phyloP scores from a whole-genome alignment of 2,329 filamentous ascomycete species.

The Cryphonectria parasitica region DNA sequence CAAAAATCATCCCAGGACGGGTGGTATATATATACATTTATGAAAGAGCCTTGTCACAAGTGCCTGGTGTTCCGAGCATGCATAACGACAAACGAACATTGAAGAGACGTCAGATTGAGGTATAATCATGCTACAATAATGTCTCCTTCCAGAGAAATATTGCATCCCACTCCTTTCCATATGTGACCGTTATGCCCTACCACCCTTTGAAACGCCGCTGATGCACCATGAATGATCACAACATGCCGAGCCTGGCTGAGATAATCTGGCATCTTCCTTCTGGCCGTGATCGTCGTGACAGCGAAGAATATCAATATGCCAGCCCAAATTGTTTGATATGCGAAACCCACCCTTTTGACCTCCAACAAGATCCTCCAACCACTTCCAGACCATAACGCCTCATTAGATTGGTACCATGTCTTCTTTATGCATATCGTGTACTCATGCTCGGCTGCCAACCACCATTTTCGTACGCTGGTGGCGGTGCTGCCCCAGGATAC shows the following conservation, averaged over 20 bases:
- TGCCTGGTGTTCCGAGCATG: background rate
- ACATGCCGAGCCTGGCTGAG: background rate
- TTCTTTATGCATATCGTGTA: conserved; percentile 19
- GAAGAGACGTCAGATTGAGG: background rate
- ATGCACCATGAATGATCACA: conserved; percentile 12
- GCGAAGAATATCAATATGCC: background rate
- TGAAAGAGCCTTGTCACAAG: background rate
- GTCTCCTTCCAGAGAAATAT: background rate
- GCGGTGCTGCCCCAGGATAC: conserved; percentile 20
- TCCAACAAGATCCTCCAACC: background rate
- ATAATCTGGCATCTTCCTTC: background rate
- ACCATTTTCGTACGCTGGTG: conserved; percentile 29
- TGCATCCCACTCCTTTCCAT: background rate
- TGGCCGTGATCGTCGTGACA: background rate
- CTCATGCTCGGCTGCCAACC: conserved; percentile 17
- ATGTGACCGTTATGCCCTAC: background rate
- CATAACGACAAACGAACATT: background rate
- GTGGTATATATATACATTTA: background rate
- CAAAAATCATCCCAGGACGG: background rate
- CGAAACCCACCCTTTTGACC: background rate
- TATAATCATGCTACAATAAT: background rate
- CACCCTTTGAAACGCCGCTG: conserved; percentile 20
- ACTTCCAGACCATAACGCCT: background rate
- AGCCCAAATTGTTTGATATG: background rate
- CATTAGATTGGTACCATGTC: background rate